A percentile compares a stretch with the other conserved stretches of the same genome.
These are phyloP conservation scores for Tarenaya hassleriana DNA, from an alignment of 345 rosid species.

Conservation along the genomic window DNA sequence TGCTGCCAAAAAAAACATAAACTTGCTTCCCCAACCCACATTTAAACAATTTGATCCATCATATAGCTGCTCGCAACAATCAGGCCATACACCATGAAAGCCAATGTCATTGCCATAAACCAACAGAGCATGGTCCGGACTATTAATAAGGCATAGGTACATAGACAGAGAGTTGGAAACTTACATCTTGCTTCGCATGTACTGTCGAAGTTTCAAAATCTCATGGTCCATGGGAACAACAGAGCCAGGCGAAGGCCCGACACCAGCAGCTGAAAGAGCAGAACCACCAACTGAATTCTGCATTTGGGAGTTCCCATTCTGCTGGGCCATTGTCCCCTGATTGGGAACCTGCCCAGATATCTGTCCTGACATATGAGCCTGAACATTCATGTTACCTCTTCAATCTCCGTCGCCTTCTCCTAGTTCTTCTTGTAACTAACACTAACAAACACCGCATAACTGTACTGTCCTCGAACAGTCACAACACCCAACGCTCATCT, in stretches of 20 bases:
- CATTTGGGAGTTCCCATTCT: slow-evolving; percentile 60
- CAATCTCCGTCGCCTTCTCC: slow-evolving; percentile 27
- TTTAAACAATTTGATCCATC: too few relatives aligned
- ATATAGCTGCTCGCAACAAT: too few relatives aligned
- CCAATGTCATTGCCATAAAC: not conserved
- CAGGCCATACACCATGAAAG: not conserved
- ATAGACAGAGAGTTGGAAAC: slow-evolving; percentile 12
- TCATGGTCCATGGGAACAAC: slow-evolving; percentile 41
- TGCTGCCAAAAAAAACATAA: not conserved
- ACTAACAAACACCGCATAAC: slow-evolving; percentile 33
- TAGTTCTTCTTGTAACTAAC: slow-evolving; percentile 18
- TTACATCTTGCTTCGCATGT: slow-evolving; percentile 56
- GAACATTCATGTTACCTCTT: slow-evolving; percentile 52
- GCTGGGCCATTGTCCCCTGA: slow-evolving; percentile 52
- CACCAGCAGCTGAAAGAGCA: slow-evolving; percentile 25
- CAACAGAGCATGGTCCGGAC: not conserved
- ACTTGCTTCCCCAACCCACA: too few relatives aligned
- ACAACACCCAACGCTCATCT: slow-evolving; percentile 30
- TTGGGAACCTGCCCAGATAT: slow-evolving; percentile 57
- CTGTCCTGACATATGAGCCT: slow-evolving; percentile 53
- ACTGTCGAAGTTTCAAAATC: slow-evolving; percentile 38
- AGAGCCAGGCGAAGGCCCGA: slow-evolving; percentile 25
- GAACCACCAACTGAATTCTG: slow-evolving; percentile 43
- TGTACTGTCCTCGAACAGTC: slow-evolving; percentile 9
- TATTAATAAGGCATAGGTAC: slow-evolving; percentile 1